Conservation (phyloP, 176 grass and related monocot genomes). For the Panicum miliaceum region DNA sequence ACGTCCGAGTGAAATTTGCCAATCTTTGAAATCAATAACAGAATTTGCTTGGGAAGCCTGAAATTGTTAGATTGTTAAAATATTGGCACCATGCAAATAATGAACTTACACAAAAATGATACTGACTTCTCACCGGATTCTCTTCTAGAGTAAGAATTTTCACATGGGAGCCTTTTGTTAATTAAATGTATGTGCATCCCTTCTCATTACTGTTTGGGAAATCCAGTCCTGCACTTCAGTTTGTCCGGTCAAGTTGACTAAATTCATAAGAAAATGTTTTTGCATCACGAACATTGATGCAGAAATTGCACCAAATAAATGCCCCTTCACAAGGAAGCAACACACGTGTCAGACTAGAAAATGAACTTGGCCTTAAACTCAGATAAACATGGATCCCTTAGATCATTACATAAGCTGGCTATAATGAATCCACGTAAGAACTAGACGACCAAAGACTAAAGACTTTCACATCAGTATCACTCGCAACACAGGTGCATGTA, state of each 20-base stretch:
- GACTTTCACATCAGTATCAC: background rate
- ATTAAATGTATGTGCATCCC: background rate
- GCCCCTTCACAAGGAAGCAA: background rate
- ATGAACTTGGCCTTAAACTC: background rate
- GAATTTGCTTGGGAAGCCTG: conserved; percentile 65
- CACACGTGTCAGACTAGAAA: background rate
- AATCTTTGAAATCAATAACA: conserved; percentile 85
- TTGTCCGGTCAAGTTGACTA: background rate
- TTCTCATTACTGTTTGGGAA: conserved; percentile 3
- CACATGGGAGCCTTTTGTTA: background rate
- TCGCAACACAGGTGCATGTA: too few relatives aligned
- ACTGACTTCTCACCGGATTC: background rate
- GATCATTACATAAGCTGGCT: too few relatives aligned
- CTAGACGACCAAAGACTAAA: background rate
- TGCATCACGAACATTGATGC: background rate
- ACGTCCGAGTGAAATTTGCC: conserved; percentile 80
- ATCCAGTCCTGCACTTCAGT: background rate
- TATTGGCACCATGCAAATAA: background rate
- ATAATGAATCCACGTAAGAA: background rate
- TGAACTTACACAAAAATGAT: conserved; percentile 7
- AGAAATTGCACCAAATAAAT: background rate
- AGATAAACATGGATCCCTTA: background rate
- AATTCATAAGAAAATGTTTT: background rate
- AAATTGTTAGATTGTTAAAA: conserved; percentile 25
- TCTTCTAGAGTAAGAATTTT: background rate